phyloP scores from a whole-genome alignment of 2,329 filamentous ascomycete species.

The Coleophoma crateriformis region DNA sequence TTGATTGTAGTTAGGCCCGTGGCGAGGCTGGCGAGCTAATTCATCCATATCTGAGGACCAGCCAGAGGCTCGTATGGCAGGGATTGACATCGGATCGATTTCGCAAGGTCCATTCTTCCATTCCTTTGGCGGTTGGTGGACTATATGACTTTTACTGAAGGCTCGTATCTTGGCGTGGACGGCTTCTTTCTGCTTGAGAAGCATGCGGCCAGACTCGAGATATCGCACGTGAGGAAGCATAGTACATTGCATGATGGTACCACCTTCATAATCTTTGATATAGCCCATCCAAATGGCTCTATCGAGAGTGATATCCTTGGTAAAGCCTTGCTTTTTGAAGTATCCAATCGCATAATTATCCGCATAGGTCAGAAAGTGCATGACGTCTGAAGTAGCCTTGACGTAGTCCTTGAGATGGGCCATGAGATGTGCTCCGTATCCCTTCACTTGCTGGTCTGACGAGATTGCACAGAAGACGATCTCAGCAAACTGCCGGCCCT shows the following conservation, averaged over 20 bases:
- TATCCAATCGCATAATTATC: slow-evolving; percentile 99
- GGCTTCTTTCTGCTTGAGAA: slow-evolving; percentile 94
- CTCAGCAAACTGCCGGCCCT: slow-evolving; percentile 86
- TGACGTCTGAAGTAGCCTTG: slow-evolving; percentile 91
- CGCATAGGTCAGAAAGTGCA: slow-evolving; percentile 98
- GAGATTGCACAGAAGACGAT: slow-evolving; percentile 99
- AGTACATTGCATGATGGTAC: slow-evolving; percentile 98
- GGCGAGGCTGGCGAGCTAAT: slow-evolving; percentile 86
- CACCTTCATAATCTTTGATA: slow-evolving; percentile 98
- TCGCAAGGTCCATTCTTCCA: slow-evolving; percentile 72
- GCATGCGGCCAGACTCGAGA: slow-evolving; percentile 86
- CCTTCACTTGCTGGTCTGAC: slow-evolving; percentile 97
- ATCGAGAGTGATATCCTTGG: slow-evolving; percentile 93
- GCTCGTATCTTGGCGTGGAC: slow-evolving; percentile 93
- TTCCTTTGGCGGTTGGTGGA: slow-evolving; percentile 78
- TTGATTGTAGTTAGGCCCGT: slow-evolving; percentile 94
- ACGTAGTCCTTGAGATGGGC: slow-evolving; percentile 97
- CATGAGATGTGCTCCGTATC: slow-evolving; percentile 97
- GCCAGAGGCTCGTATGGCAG: slow-evolving; percentile 84
- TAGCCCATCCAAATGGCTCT: slow-evolving; percentile 97
- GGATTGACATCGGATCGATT: slow-evolving; percentile 82
- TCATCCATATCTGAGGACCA: slow-evolving; percentile 99
- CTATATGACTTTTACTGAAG: slow-evolving; percentile 80
- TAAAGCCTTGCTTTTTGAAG: slow-evolving; percentile 99
- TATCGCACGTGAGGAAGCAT: slow-evolving; percentile 96